A percentile compares a stretch with the other conserved stretches of the same genome.
Conservation (phyloP, 2,329 filamentous ascomycete species). For the Sporothrix humicola region DNA sequence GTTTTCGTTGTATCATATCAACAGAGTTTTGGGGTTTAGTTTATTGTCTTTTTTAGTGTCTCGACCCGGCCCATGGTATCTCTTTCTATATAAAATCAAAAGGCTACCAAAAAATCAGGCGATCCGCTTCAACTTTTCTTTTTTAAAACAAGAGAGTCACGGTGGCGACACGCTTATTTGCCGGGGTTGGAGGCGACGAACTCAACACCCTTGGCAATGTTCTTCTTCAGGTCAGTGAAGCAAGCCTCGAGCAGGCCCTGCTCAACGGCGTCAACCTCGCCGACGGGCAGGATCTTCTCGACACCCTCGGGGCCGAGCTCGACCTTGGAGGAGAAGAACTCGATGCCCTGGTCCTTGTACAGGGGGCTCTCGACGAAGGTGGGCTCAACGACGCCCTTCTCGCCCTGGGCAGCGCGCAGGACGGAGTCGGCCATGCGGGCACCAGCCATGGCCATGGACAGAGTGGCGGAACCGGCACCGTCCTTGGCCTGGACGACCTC, state of each 20-base stretch:
- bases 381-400: constrained; percentile 94
- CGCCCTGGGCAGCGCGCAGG: constrained; percentile 88
- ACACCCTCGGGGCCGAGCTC: constrained; percentile 97
- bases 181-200: constrained; percentile 66
- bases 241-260: constrained; percentile 86
- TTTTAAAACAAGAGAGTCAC: background rate
- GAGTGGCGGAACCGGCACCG: constrained; percentile 92
- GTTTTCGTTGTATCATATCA: constrained; percentile 14
- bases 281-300: constrained; percentile 88
- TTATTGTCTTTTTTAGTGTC: constrained; percentile 13
- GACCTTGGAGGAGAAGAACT: constrained; percentile 95
- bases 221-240: constrained; percentile 85
- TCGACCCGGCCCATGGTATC: constrained; percentile 19
- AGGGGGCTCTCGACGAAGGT: constrained; percentile 96
- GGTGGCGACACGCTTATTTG: constrained; percentile 53
- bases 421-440: constrained; percentile 84
- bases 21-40: constrained; percentile 8
- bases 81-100: constrained; percentile 6
- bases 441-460: constrained; percentile 98
- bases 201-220: constrained; percentile 86
- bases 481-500: constrained; percentile 99
- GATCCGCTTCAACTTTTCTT: constrained; percentile 3
- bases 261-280: constrained; percentile 83
- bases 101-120: constrained; percentile 26
- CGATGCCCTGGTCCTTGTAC: constrained; percentile 97